Percentiles rank a stretch among this genome's conserved stretches.
phyloP scores from a whole-genome alignment of 1,139 yeast species.

The Candida anutae region DNA sequence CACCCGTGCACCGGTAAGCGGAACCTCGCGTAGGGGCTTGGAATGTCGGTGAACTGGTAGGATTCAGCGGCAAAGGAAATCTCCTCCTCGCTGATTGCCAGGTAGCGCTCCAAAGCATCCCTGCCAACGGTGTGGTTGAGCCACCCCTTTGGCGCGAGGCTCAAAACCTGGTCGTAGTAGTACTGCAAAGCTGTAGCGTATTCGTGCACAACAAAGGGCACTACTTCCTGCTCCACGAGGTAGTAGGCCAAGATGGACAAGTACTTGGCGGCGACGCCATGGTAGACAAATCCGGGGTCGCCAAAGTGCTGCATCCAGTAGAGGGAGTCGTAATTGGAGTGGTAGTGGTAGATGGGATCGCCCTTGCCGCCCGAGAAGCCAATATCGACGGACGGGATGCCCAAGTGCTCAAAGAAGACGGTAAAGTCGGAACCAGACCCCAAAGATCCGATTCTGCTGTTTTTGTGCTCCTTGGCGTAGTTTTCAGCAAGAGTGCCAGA shows the following conservation, averaged over 20 bases:
- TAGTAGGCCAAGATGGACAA: conserved; percentile 47
- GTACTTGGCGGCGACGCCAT: conserved; percentile 51
- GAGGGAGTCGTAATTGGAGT: conserved; percentile 53
- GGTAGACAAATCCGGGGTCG: conserved; percentile 49
- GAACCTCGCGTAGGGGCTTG: background rate
- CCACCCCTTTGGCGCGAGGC: conserved; percentile 23
- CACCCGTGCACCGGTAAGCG: too few relatives aligned
- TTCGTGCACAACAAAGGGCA: conserved; percentile 27
- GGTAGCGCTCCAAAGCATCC: conserved; percentile 12
- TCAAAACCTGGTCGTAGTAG: conserved; percentile 23
- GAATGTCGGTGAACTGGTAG: background rate
- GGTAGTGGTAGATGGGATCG: conserved; percentile 46
- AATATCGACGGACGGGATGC: conserved; percentile 35
- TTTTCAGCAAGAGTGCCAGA: conserved; percentile 50
- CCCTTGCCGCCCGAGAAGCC: conserved; percentile 25
- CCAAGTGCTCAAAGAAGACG: conserved; percentile 41
- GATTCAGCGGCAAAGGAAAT: conserved; percentile 7
- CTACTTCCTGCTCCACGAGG: conserved; percentile 48
- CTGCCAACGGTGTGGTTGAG: conserved; percentile 7
- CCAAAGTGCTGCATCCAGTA: conserved; percentile 49
- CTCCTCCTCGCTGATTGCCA: conserved; percentile 3
- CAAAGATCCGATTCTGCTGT: conserved; percentile 25
- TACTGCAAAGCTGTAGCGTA: conserved; percentile 26
- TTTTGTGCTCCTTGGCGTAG: conserved; percentile 35
- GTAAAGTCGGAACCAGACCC: conserved; percentile 45